Conservation (phyloP, 1,284 basidiomycete genomes). For the Pyrrhoderma noxium region DNA sequence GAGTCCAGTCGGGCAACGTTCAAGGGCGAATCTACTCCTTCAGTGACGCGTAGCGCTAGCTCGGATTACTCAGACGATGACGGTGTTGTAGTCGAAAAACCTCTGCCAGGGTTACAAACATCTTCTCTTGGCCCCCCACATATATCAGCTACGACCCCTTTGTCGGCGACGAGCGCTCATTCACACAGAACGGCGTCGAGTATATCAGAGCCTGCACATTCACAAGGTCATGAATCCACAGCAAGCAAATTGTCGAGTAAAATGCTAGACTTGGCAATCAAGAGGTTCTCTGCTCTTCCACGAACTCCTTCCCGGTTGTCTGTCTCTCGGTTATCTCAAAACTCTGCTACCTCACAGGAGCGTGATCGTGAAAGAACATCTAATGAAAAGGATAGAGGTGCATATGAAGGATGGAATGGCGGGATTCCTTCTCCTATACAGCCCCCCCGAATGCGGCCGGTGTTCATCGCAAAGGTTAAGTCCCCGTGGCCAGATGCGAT, state of each 20-base stretch:
- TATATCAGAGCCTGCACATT: constrained; percentile 18
- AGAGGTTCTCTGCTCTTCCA: constrained; percentile 59
- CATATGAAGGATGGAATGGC: too few species aligned
- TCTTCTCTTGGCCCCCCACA: background rate
- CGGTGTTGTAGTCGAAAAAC: background rate
- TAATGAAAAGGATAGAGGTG: constrained; percentile 1
- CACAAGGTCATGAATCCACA: constrained; percentile 27
- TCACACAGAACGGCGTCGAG: background rate
- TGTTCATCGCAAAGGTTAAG: constrained; percentile 32
- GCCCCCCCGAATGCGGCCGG: constrained; percentile 23
- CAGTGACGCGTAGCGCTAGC: background rate
- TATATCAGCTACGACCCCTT: background rate
- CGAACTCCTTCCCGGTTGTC: constrained; percentile 44
- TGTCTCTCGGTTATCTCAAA: constrained; percentile 32
- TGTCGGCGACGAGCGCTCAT: too few species aligned
- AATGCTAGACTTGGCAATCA: constrained; percentile 34
- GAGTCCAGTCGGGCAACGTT: constrained; percentile 15
- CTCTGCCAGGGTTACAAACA: constrained; percentile 4
- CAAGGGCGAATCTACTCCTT: constrained; percentile 6
- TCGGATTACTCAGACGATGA: constrained; percentile 14
- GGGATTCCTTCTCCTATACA: background rate
- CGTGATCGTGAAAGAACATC: constrained; percentile 15
- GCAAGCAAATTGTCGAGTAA: constrained; percentile 48
- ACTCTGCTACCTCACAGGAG: constrained; percentile 17
- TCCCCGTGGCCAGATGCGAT: constrained; percentile 65